Percentiles rank a stretch among this genome's conserved stretches.
Evolutionary conservation across 116 monocot species (phyloP).

Genomic region (Trichopus zeylanicus): DNA sequence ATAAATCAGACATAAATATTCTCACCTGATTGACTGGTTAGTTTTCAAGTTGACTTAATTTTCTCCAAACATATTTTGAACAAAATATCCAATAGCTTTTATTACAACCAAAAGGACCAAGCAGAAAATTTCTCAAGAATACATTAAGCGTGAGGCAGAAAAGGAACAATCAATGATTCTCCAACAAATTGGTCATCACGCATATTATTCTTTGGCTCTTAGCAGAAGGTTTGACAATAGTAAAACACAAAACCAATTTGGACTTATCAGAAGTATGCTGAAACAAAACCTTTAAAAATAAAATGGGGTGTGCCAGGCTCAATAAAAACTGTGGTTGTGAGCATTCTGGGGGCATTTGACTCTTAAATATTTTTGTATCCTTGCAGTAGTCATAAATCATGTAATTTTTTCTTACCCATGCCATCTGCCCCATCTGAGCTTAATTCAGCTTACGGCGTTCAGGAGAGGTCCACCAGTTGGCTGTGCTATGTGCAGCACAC

Average conservation of each 20-base stretch:
- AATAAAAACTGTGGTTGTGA: conserved; percentile 19
- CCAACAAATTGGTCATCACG: not conserved
- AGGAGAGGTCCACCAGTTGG: conserved; percentile 33
- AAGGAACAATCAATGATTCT: not conserved
- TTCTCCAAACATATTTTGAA: too few relatives aligned
- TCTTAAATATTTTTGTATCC: conserved; percentile 28
- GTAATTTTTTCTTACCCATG: conserved; percentile 35
- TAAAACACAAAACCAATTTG: not conserved
- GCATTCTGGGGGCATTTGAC: conserved; percentile 36
- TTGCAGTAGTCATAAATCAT: conserved; percentile 65
- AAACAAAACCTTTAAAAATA: not conserved
- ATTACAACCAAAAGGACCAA: not conserved
- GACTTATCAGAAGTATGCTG: too few relatives aligned
- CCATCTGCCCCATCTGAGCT: conserved; percentile 34
- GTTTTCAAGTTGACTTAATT: too few relatives aligned
- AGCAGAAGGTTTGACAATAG: not conserved
- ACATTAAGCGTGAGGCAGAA: not conserved
- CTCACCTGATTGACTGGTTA: too few relatives aligned
- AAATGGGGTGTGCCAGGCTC: not conserved
- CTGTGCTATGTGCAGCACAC: conserved; percentile 8
- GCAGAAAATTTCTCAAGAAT: too few relatives aligned
- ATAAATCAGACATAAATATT: too few relatives aligned
- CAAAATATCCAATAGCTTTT: too few relatives aligned
- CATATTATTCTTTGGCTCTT: not conserved
- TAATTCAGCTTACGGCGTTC: conserved; percentile 17